Evolutionary conservation across 1,284 basidiomycete species (phyloP).

Genomic region (Phellopilus nigrolimitatus): DNA sequence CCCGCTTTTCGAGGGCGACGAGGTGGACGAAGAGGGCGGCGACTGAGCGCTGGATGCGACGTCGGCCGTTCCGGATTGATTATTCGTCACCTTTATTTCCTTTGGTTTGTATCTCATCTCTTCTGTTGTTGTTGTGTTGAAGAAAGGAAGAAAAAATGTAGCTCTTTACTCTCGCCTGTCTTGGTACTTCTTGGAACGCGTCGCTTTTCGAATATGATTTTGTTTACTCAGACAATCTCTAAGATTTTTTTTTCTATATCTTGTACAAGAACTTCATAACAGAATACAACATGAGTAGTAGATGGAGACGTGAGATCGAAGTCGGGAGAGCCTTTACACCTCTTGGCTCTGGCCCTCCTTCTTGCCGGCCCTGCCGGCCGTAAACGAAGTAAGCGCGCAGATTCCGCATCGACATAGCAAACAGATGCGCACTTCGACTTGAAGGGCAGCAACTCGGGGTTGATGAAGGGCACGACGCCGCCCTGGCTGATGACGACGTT

Average conservation of each 20-base stretch:
- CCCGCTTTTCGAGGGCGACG: conserved; percentile 20
- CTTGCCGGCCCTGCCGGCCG: conserved; percentile 7
- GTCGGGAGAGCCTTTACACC: conserved; percentile 9
- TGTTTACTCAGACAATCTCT: no score
- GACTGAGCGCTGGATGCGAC: neutral
- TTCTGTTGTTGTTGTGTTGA: no score
- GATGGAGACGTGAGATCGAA: neutral
- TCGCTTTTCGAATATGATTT: no score
- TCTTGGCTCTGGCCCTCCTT: conserved; percentile 19
- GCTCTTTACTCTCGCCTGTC: no score
- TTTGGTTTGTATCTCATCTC: neutral
- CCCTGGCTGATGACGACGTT: conserved; percentile 84
- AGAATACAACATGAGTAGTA: neutral
- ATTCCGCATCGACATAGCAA: neutral
- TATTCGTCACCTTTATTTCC: neutral
- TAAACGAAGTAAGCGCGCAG: neutral
- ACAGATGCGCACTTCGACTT: conserved; percentile 24
- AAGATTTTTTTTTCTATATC: no score
- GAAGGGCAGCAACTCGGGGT: conserved; percentile 56
- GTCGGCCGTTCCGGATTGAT: neutral
- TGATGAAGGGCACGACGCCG: conserved; percentile 73
- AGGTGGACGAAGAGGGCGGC: conserved; percentile 21
- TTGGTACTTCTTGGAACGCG: no score
- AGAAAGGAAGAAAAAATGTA: no score
- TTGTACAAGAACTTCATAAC: no score